phyloP scores from a whole-genome alignment of 2,329 filamentous ascomycete species.

The Drechslera avenae region DNA sequence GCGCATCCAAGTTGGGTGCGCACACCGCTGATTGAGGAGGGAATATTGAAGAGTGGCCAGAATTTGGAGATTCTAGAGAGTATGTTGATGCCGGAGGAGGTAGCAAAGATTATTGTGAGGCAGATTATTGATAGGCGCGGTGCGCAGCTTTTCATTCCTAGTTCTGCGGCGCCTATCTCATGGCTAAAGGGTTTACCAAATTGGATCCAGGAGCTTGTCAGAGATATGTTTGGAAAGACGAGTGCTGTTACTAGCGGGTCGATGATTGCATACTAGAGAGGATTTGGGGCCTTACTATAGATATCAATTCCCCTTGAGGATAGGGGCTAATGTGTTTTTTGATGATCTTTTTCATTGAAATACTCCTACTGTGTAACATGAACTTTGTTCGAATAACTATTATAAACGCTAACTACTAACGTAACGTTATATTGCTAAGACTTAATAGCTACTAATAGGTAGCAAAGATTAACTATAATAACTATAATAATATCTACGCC shows the following conservation, averaged over 20 bases:
- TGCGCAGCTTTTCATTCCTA: constrained; percentile 41
- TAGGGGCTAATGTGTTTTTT: too few species aligned
- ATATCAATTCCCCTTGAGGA: too few species aligned
- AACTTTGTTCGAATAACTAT: too few species aligned
- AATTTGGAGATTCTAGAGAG: constrained; percentile 26
- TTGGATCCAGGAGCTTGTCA: constrained; percentile 5
- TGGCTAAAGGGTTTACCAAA: constrained; percentile 4
- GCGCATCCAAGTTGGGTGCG: constrained; percentile 46
- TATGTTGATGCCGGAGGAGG: constrained; percentile 37
- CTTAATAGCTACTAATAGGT: too few species aligned
- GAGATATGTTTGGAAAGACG: constrained; percentile 5
- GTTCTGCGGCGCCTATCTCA: not conserved
- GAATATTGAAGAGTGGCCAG: constrained; percentile 33
- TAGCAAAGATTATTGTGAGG: constrained; percentile 45
- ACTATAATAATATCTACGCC: too few species aligned
- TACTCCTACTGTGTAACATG: too few species aligned
- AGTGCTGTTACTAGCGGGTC: constrained; percentile 7
- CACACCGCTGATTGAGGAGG: constrained; percentile 39
- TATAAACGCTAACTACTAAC: too few species aligned
- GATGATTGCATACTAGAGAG: constrained; percentile 4
- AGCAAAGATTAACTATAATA: too few species aligned
- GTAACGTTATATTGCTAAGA: too few species aligned
- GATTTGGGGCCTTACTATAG: too few species aligned
- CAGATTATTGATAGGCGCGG: constrained; percentile 44
- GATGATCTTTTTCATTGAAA: too few species aligned